Evolutionary conservation across 345 rosid genomes (phyloP), one percentile per base, ranked within the genome.

Genomic region (Hibiscus tridactylites): DNA sequence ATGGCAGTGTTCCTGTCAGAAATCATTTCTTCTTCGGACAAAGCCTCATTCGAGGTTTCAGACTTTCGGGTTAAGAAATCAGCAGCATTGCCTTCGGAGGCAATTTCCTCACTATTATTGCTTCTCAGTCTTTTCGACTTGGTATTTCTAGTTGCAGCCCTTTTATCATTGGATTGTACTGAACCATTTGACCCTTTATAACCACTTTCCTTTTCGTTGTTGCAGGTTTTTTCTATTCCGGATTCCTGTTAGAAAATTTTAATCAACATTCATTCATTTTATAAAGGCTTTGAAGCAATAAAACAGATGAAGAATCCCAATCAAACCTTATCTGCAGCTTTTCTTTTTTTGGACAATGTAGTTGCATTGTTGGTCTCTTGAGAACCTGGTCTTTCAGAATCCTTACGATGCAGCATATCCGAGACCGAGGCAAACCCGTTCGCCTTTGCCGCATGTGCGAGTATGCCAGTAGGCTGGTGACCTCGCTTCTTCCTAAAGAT

Each of bases 401-500:
- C 57, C 46, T 33, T 26, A 28, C 26, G 76, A 65, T 74, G 76
- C 42, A 74, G 42, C 76, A 74, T 65, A 10, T 74, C 65, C 0
- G 71, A 74, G 6, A 74, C 76, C 0, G 76, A 74, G 9, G 71
- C 56, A 66, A 65, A 74, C 64, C 76, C 76, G 42, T 65, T 74
- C 57, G 76, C 76, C 65, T 65, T 65, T 5, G 71, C 76, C 10
- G 54, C 42, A 65, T 56, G 71, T 47, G 17, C 29, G n/a, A 74
- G 71, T 26, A 42, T 28, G 11, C 71, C 76, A 44, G 76, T 74
- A 74, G 76, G 76, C 56, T 37, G 56, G 19, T 66, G 58, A 65
- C 76, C 76, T 66, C 71, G 71, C 37, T 74, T 74, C 58, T 74
- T 74, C 76, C 71, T 74, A 47, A 28, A 47, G 28, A n/a, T 62